Conservation (phyloP, 352 stramenopile species). For the Bremia lactucae region DNA sequence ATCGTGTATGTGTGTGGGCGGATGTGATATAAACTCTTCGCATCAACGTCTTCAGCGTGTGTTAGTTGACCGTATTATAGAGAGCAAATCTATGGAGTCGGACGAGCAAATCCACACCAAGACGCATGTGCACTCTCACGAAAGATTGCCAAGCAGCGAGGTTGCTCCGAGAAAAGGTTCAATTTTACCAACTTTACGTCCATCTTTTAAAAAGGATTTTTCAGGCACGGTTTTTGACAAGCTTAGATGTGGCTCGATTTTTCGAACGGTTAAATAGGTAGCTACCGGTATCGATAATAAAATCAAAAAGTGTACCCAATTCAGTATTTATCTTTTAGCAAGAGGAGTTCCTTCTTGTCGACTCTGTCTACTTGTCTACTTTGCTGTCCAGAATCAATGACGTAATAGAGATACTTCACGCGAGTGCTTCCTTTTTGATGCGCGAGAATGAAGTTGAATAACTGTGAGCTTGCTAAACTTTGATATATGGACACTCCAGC, state of each 20-base stretch:
- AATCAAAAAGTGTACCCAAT: background rate
- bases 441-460: conserved; percentile 33
- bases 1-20: conserved; percentile 44
- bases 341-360: conserved; percentile 90
- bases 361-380: conserved; percentile 92
- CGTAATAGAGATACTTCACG: conserved; percentile 8
- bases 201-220: conserved; percentile 12
- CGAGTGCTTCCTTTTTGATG: conserved; percentile 84
- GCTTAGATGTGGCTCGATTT: conserved; percentile 12
- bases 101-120: conserved; percentile 22
- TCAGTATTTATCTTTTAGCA: conserved; percentile 13
- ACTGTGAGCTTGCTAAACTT: background rate
- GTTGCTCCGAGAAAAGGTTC: no score
- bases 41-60: conserved; percentile 49
- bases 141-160: conserved; percentile 1
- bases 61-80: conserved; percentile 45
- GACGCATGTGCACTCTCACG: background rate
- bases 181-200: no score
- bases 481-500: conserved; percentile 25
- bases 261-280: conserved; percentile 11
- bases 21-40: conserved; percentile 52
- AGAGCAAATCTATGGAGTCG: conserved; percentile 32
- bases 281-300: background rate
- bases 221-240: conserved; percentile 14
- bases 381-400: conserved; percentile 56